Evolutionary conservation across 257 asterid genomes (phyloP).

Genomic region (Solanum acaule): DNA sequence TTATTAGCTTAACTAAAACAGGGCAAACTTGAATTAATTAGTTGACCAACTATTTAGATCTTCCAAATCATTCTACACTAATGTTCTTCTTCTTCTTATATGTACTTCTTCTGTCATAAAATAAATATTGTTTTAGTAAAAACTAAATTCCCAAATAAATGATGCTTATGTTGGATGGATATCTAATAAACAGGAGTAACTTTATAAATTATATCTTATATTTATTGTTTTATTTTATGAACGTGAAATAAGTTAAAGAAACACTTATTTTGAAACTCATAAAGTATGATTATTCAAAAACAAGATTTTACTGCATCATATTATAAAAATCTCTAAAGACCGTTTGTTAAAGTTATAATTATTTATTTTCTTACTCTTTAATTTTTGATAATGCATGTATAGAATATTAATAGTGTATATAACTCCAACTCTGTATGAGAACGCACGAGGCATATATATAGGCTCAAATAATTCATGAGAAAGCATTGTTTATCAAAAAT

Average conservation of each 20-base stretch:
- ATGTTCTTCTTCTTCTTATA: not conserved
- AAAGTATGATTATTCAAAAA: not conserved
- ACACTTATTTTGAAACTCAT: too few relatives aligned
- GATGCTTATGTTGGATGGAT: too few relatives aligned
- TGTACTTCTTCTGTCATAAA: too few relatives aligned
- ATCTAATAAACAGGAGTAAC: too few relatives aligned
- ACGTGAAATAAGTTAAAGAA: rapidly evolving
- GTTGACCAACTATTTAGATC: not conserved
- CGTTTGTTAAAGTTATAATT: not conserved
- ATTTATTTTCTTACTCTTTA: not conserved
- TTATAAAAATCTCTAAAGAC: too few relatives aligned
- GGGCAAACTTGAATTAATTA: not conserved
- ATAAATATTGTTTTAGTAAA: not conserved
- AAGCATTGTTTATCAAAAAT: not conserved
- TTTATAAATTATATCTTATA: too few relatives aligned
- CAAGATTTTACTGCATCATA: not conserved
- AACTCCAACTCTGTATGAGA: not conserved
- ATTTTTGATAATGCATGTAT: not conserved
- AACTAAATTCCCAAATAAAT: not conserved
- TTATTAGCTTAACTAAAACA: not conserved
- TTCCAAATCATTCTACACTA: not conserved
- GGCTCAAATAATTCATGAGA: not conserved
- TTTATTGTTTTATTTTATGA: too few relatives aligned
- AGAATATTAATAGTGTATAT: not conserved
- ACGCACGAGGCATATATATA: not conserved